Base-by-base conservation (phyloP, 768 basidiomycete species). In the Lactarius sp. region DNA sequence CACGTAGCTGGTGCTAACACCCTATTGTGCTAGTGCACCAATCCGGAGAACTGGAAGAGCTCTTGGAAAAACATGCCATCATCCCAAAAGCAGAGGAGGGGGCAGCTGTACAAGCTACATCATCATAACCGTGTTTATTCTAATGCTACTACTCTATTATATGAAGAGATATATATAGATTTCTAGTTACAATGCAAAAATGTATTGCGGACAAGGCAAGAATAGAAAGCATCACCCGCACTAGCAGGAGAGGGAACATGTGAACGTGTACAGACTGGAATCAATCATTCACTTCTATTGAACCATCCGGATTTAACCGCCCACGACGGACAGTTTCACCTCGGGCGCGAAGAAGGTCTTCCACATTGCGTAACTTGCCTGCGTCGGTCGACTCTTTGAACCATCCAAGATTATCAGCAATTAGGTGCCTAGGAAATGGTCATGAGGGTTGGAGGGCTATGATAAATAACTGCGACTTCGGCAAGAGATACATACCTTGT, bases 321-420 rank as follows among this genome's bases (percentile, higher is more conserved):
- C 75, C 75, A 13, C 74, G 64, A 74, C 75, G 54, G 33, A 96
- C 86, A 51, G 75, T 78, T 76, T 98, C 94, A 1, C 96, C 96
- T 58, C 86, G 88, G 0, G 81, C 85, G 39, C 77, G 79, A 62
- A 97, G 74, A 14, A 98, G 74, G 62, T 94, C 90, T 73, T 98
- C 96, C 4, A 98, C 77, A 1, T 90, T 97, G 60, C 78, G 82
- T 31, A 88, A 74, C 63, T 83, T 85, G 6, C 90, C 91, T 5
- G 84, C 84, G 64, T 85, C 75, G 6, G 88, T 93, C 34, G 76
- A 81, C 34, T 94, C 91, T 69, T 91, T 86, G 77, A 96, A 96
- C 94, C 94, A 96, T 1, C 89, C 90, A 13, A 96, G 75, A 69
- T 96, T 87, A 71, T 96, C 94, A 4, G 94, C 94, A 68, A 94